Evolutionary conservation across 2,329 filamentous ascomycete species (phyloP).

Genomic region (Alternaria alternata): DNA sequence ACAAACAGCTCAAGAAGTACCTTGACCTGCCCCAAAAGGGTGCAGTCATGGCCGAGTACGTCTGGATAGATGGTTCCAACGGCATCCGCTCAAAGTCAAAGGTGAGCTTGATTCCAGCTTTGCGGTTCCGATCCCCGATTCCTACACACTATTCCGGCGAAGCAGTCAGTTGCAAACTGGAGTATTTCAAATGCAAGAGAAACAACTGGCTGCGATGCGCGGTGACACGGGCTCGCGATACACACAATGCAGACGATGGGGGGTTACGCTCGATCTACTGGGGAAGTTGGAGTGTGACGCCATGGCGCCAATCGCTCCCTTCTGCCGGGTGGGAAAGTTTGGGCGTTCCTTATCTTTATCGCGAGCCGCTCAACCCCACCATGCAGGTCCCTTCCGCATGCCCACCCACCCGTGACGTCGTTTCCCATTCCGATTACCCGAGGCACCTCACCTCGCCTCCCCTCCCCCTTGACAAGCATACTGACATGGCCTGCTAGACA

Average conservation of each 20-base stretch:
- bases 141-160: no score
- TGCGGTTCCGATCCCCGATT: conserved; percentile 13
- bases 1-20: conserved; percentile 83
- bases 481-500: conserved; percentile 60
- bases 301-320: conserved; percentile 29
- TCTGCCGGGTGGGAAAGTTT: conserved; percentile 13
- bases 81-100: conserved; percentile 93
- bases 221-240: background rate
- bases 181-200: background rate
- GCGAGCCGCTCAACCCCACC: conserved; percentile 20
- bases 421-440: conserved; percentile 9
- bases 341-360: conserved; percentile 41
- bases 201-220: conserved; percentile 3
- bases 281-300: conserved; percentile 23
- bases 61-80: conserved; percentile 90
- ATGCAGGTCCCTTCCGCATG: background rate
- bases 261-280: background rate
- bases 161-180: background rate
- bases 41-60: conserved; percentile 90
- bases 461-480: conserved; percentile 9
- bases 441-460: no score
- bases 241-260: background rate
- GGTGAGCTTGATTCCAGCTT: conserved; percentile 65
- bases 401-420: conserved; percentile 8
- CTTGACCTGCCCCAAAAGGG: conserved; percentile 89